Percentiles rank a stretch among this genome's conserved stretches.
These are phyloP conservation scores for Cordia subcordata DNA, from an alignment of 257 asterid species.

Conservation along the genomic window DNA sequence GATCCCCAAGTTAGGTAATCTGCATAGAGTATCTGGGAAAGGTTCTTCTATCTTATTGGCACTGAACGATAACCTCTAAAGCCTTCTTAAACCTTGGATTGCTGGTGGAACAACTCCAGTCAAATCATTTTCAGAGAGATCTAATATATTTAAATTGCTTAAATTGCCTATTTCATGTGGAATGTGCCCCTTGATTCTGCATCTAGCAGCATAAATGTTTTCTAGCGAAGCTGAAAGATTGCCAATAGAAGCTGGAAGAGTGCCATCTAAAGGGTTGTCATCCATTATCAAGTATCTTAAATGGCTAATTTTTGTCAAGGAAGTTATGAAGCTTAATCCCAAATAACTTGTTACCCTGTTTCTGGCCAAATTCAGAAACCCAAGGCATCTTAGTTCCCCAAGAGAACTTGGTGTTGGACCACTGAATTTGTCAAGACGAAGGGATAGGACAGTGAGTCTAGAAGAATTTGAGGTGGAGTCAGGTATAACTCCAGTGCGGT, in stretches of 20 bases:
- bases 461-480: constrained; percentile 20
- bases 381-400: constrained; percentile 22
- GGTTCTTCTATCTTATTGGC: constrained; percentile 13
- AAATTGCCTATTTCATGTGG: constrained; percentile 30
- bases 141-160: background rate
- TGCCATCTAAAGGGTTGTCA: constrained; percentile 12
- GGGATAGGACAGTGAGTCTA: constrained; percentile 4
- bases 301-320: constrained; percentile 9
- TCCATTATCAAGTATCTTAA: background rate
- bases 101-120: constrained; percentile 5
- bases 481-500: constrained; percentile 25
- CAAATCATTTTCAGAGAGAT: background rate
- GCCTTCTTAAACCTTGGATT: background rate
- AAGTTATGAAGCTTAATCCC: constrained; percentile 6
- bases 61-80: background rate
- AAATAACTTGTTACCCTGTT: constrained; percentile 20
- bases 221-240: constrained; percentile 28
- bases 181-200: constrained; percentile 21
- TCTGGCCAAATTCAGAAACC: constrained; percentile 3
- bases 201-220: fast-evolving
- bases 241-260: constrained; percentile 26
- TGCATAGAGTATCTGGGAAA: constrained; percentile 15
- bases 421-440: constrained; percentile 11
- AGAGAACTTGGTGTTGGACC: constrained; percentile 29
- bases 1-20: constrained; percentile 6